Conservation (phyloP, 768 basidiomycete species). For the Pisolithus orientalis region DNA sequence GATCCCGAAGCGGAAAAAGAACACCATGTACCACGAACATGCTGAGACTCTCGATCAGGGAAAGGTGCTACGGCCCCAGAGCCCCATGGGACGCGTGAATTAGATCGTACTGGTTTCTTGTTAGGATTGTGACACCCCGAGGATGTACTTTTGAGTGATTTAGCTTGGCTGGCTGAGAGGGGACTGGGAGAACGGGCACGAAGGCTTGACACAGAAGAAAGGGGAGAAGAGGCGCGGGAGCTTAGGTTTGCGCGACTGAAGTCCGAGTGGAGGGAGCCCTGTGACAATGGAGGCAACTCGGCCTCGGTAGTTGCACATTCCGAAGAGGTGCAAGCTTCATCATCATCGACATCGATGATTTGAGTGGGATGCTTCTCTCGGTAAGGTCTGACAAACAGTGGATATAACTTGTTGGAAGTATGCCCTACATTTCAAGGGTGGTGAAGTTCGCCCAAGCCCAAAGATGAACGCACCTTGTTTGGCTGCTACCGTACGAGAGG, state of each 20-base stretch:
- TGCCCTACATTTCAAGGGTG: constrained; percentile 10
- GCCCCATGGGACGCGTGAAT: constrained; percentile 2
- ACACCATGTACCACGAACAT: constrained; percentile 55
- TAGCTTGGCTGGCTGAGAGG: constrained; percentile 5
- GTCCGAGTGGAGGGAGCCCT: constrained; percentile 8
- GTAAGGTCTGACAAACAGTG: constrained; percentile 18
- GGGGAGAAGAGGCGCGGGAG: constrained; percentile 2
- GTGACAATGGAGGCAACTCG: constrained; percentile 8
- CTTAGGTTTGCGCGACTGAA: constrained; percentile 1
- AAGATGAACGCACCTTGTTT: constrained; percentile 16
- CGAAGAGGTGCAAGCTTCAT: constrained; percentile 10
- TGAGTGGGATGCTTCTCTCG: constrained; percentile 1
- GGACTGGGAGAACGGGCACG: neutral
- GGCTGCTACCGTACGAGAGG: neutral
- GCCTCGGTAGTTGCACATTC: constrained; percentile 11
- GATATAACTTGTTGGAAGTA: constrained; percentile 11
- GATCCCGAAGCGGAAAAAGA: constrained; percentile 18
- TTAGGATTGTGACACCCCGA: neutral
- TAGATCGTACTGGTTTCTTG: constrained; percentile 1
- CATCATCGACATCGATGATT: constrained; percentile 10
- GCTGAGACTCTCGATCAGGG: constrained; percentile 48
- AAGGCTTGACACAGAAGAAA: neutral
- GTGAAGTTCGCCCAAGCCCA: neutral
- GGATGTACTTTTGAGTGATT: neutral
- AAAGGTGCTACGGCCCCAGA: constrained; percentile 31